These are phyloP conservation scores for Lepidium africanum DNA, from an alignment of 345 rosid species.

Conservation along the genomic window DNA sequence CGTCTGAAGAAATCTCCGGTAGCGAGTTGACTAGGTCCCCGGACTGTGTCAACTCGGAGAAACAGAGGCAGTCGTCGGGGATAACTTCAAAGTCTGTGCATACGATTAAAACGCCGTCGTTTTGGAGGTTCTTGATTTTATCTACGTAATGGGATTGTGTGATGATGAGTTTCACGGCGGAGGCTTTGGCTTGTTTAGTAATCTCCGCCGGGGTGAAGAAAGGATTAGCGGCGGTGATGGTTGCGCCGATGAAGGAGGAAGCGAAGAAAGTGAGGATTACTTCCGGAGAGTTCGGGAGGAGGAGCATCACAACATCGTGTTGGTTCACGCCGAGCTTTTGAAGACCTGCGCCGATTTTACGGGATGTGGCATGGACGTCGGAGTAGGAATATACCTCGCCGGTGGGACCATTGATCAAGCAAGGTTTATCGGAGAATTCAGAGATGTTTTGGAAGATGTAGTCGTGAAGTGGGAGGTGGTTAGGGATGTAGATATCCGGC, in stretches of 20 bases:
- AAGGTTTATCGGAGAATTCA: constrained; percentile 42
- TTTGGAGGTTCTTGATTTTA: constrained; percentile 42
- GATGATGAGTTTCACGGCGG: constrained; percentile 44
- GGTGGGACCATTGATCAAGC: constrained; percentile 57
- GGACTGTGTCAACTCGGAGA: constrained; percentile 44
- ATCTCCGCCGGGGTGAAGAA: constrained; percentile 65
- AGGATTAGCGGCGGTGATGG: constrained; percentile 61
- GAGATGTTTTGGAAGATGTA: constrained; percentile 68
- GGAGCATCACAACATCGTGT: constrained; percentile 61
- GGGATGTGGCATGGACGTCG: constrained; percentile 55
- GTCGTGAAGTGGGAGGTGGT: constrained; percentile 58
- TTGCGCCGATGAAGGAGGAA: constrained; percentile 57
- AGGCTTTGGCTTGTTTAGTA: constrained; percentile 49
- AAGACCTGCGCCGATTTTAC: constrained; percentile 50
- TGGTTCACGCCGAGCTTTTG: constrained; percentile 45
- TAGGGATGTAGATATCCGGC: constrained; percentile 64
- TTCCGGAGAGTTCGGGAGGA: constrained; percentile 59
- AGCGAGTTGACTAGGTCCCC: constrained; percentile 23
- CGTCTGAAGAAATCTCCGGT: constrained; percentile 38
- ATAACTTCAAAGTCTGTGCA: constrained; percentile 4
- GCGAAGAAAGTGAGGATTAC: constrained; percentile 60
- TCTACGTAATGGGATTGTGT: constrained; percentile 40
- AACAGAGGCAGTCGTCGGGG: constrained; percentile 43
- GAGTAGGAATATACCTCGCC: constrained; percentile 43
- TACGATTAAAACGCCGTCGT: background rate